Base-by-base conservation (phyloP, 495 filamentous ascomycete species). In the Chaetomium cochliodes region DNA sequence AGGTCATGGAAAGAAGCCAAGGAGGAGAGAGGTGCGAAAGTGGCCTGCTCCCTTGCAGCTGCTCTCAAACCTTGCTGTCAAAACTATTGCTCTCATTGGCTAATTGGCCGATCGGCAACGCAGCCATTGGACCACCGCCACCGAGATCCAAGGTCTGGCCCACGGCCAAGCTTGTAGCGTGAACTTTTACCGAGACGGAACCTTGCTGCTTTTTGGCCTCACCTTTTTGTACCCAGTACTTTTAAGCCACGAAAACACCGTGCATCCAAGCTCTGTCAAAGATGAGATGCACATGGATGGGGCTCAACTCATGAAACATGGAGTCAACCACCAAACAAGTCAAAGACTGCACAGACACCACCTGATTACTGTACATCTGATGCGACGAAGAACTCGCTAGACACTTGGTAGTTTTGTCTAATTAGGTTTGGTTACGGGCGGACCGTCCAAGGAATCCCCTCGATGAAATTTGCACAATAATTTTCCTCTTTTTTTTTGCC, bases 401-500 rank as follows among this genome's bases (percentile, higher is more conserved):
- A 30, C 6, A 30, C 28, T 37, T 37, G 33, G 33, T 12, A 11
- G 6, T 37, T 37, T 37, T 37, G 33, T 37, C 33, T 30, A 6
- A 30, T 30, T 30, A 30, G 33, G 33, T 12, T 37, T n/a, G n/a
- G n/a, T n/a, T 37, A 37, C 33, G 5, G 9, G 33, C 33, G 3
- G 33, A 12, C 8, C 33, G 5, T 11, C 33, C 33, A 37, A 37
- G 8, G 8, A 37, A 37, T 37, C 33, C 3, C 33, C 33, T 37
- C 33, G 5, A 5, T 20, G 11, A 47, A 47, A 47, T 3, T n/a
- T 47, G 44, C 44, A 18, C 44, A 47, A 47, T 20, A 20, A 22
- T 33, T 55, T 37, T 55, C 53, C 53, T n/a, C 3, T 25, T 20
- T 37, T 25, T 20, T 37, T 59, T 61, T 26, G n/a, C 58, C 58